Evolutionary conservation across 148 eudicot genomes (phyloP).

Genomic region (Rhododendron ferrugineum): DNA sequence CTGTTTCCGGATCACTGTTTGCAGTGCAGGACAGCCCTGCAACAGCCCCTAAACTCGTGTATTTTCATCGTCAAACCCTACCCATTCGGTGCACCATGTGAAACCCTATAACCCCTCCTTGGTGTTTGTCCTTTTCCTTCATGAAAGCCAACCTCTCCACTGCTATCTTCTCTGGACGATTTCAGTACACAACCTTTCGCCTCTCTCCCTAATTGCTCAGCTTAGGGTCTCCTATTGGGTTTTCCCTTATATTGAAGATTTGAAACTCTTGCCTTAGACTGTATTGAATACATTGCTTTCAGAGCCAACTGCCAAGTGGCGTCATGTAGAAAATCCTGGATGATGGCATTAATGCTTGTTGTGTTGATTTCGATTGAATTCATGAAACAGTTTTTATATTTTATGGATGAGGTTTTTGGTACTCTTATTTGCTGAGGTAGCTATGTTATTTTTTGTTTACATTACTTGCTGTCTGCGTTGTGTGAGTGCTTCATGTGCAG

Average conservation of each 20-base stretch:
- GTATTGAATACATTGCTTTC: background rate
- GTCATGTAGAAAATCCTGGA: background rate
- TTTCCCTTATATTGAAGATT: background rate
- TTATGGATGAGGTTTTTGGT: too few relatives aligned
- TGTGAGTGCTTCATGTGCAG: slow-evolving; percentile 40
- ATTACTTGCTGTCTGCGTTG: background rate
- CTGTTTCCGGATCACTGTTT: too few relatives aligned
- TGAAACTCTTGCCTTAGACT: background rate
- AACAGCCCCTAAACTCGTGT: too few relatives aligned
- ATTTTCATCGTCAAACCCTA: too few relatives aligned
- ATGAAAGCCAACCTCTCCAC: too few relatives aligned
- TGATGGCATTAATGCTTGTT: background rate
- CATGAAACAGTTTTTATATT: background rate
- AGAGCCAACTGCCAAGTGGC: background rate
- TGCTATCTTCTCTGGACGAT: too few relatives aligned
- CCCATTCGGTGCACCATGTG: too few relatives aligned
- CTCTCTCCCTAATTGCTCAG: background rate
- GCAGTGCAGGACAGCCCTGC: too few relatives aligned
- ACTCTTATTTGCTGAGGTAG: background rate
- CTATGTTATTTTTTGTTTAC: background rate
- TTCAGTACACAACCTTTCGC: too few relatives aligned
- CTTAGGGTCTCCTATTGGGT: background rate
- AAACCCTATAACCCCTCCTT: too few relatives aligned
- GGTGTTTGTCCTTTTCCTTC: too few relatives aligned
- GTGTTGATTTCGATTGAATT: background rate